A percentile compares a stretch with the other conserved stretches of the same genome.
phyloP scores from a whole-genome alignment of 164 flowering plant genomes.

The Akebia trifoliata region DNA sequence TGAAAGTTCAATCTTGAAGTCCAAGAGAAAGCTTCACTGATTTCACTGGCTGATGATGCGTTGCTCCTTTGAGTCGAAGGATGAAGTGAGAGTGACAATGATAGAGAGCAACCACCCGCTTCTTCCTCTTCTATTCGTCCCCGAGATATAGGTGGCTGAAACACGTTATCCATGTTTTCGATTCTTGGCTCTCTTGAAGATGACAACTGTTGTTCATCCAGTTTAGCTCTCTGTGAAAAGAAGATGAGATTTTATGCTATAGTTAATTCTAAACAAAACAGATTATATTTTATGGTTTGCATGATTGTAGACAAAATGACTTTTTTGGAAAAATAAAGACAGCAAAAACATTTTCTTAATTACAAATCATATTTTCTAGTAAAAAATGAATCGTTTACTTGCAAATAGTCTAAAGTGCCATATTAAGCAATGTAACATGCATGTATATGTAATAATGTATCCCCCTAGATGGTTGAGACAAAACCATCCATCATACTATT shows the following conservation, averaged over 20 bases:
- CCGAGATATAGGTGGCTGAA: neutral
- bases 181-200: constrained; percentile 4
- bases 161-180: neutral
- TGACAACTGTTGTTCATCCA: constrained; percentile 10
- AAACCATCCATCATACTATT: too few relatives aligned
- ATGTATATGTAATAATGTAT: too few relatives aligned
- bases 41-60: constrained; percentile 42
- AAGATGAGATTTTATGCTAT: too few relatives aligned
- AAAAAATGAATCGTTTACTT: too few relatives aligned
- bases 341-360: too few relatives aligned
- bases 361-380: too few relatives aligned
- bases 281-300: neutral
- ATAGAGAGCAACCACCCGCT: constrained; percentile 28
- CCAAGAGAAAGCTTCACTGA: constrained; percentile 45
- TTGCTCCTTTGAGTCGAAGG: constrained; percentile 32
- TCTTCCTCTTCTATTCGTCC: constrained; percentile 18
- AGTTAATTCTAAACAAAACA: neutral
- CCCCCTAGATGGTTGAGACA: too few relatives aligned
- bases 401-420: too few relatives aligned
- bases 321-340: too few relatives aligned
- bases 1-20: constrained; percentile 24
- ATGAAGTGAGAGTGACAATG: constrained; percentile 46
- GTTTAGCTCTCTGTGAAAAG: constrained; percentile 4
- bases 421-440: too few relatives aligned
- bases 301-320: neutral